Percentiles rank a stretch among this genome's conserved stretches.
These are phyloP conservation scores for Acmispon strigosus DNA, from an alignment of 306 rosid species.

Conservation along the genomic window DNA sequence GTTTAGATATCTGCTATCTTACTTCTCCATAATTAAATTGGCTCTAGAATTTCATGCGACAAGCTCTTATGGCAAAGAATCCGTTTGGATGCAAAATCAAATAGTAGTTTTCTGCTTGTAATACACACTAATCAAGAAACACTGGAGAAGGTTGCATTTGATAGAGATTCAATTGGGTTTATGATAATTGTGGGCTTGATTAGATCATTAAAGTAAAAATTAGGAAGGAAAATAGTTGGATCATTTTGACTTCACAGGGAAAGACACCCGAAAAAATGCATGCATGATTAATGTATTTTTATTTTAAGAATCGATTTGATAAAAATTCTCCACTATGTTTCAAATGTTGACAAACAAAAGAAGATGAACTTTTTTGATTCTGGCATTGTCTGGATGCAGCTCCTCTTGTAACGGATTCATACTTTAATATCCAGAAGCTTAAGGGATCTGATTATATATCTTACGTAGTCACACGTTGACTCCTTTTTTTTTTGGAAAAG, in stretches of 20 bases:
- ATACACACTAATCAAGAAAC: no score
- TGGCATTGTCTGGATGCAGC: not conserved
- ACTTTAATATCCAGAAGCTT: not conserved
- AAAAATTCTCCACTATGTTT: no score
- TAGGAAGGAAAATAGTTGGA: no score
- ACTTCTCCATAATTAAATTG: no score
- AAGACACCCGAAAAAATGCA: not conserved
- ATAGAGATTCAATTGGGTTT: not conserved
- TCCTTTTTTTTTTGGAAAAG: not conserved
- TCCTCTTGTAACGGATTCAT: slow-evolving; percentile 18
- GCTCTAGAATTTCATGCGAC: no score
- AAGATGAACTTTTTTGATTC: not conserved
- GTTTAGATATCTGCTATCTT: no score
- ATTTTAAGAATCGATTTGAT: no score
- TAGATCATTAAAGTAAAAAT: not conserved
- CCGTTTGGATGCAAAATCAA: no score
- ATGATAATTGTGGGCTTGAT: not conserved
- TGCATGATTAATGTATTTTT: not conserved
- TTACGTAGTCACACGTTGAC: slow-evolving; percentile 4
- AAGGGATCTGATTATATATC: not conserved
- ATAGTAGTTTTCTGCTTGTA: no score
- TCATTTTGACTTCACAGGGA: no score
- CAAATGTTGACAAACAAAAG: not conserved
- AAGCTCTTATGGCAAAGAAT: no score
- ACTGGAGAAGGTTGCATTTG: not conserved